These are phyloP conservation scores for Scutellaria minor DNA, from an alignment of 257 asterid species.

Conservation along the genomic window DNA sequence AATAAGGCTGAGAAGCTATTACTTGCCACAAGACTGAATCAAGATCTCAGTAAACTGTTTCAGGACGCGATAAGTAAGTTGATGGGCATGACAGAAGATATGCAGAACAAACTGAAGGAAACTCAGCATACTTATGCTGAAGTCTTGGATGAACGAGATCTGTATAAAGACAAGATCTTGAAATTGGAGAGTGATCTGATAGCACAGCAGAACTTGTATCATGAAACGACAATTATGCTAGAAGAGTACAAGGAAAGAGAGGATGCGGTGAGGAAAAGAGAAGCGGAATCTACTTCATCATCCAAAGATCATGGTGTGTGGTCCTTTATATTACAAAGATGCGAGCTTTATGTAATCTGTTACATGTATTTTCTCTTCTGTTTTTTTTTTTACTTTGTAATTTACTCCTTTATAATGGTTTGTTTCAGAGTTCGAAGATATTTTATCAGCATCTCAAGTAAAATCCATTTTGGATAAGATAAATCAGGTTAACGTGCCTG, in stretches of 20 bases:
- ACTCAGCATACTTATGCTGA: conserved; percentile 48
- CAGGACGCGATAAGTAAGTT: conserved; percentile 48
- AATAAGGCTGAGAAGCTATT: conserved; percentile 66
- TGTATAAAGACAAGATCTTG: conserved; percentile 48
- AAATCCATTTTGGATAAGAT: conserved; percentile 69
- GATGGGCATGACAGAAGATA: conserved; percentile 45
- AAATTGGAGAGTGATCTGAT: conserved; percentile 70
- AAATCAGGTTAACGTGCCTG: conserved; percentile 59
- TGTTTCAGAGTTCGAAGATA: conserved; percentile 66
- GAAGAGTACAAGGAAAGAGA: conserved; percentile 58
- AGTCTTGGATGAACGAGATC: conserved; percentile 64
- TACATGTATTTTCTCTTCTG: background rate
- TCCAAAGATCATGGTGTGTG: conserved; percentile 60
- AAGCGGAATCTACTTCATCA: conserved; percentile 56
- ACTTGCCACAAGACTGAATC: conserved; percentile 56
- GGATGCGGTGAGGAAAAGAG: conserved; percentile 55
- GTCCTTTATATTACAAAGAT: conserved; percentile 19
- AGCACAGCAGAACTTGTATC: conserved; percentile 47
- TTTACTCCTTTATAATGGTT: conserved; percentile 27
- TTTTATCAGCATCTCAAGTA: conserved; percentile 65
- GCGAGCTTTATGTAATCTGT: conserved; percentile 22
- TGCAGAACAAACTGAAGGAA: conserved; percentile 60
- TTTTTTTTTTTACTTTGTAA: conserved; percentile 15
- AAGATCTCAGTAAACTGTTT: conserved; percentile 50
- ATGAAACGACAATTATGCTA: conserved; percentile 50